These are phyloP conservation scores for Syzygium oleosum DNA, from an alignment of 345 rosid species.

Conservation along the genomic window DNA sequence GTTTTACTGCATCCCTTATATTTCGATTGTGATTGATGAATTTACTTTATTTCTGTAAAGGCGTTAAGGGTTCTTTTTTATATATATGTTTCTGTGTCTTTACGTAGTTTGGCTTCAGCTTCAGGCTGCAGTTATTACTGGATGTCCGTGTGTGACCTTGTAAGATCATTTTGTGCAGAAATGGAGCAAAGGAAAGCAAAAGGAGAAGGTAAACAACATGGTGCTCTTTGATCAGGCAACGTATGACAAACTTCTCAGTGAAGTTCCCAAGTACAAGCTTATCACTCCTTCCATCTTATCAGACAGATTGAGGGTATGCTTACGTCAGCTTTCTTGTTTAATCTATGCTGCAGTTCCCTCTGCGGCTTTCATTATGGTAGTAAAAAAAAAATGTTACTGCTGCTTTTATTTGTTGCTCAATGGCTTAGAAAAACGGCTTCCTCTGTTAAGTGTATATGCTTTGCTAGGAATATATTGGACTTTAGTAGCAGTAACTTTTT, in stretches of 20 bases:
- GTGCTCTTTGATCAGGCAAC: conserved; percentile 43
- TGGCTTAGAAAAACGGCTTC: neutral
- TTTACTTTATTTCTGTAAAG: neutral
- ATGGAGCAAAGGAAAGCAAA: conserved; percentile 62
- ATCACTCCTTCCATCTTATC: conserved; percentile 46
- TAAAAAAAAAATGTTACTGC: neutral
- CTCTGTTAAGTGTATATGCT: neutral
- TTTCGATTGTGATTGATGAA: neutral
- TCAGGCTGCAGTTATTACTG: neutral
- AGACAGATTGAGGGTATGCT: conserved; percentile 40
- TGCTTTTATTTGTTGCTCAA: neutral
- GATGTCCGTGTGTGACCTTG: neutral
- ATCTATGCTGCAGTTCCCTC: neutral
- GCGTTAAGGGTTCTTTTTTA: neutral
- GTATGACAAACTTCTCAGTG: conserved; percentile 37
- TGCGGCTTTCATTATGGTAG: neutral
- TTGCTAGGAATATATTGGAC: neutral
- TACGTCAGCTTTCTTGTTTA: neutral
- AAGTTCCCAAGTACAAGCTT: conserved; percentile 48
- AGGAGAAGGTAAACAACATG: conserved; percentile 58
- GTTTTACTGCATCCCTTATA: neutral
- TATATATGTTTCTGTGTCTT: neutral
- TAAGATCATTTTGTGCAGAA: conserved; percentile 18
- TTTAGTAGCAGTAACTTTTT: neutral
- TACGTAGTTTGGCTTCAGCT: neutral